These are phyloP conservation scores for Drechslerella stenobrocha DNA, from an alignment of 2,329 filamentous ascomycete genomes.

Conservation along the genomic window DNA sequence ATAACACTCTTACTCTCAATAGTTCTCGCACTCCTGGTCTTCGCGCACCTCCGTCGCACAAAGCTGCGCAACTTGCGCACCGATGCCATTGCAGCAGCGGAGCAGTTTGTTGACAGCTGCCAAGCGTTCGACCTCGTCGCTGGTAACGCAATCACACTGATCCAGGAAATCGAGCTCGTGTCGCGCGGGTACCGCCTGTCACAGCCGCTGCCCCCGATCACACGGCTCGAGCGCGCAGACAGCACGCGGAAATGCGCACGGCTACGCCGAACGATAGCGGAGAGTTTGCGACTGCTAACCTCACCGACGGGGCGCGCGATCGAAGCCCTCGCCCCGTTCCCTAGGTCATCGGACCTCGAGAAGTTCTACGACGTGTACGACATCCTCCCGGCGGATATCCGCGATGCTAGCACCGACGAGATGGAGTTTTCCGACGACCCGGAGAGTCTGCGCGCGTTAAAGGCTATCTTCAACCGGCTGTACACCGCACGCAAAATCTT, in stretches of 20 bases:
- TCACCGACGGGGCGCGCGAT: constrained; percentile 72
- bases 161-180: constrained; percentile 94
- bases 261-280: constrained; percentile 74
- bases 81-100: constrained; percentile 71
- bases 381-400: constrained; percentile 71
- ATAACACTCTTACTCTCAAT: constrained; percentile 59
- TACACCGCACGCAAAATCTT: constrained; percentile 81
- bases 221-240: constrained; percentile 79
- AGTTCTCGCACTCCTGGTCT: constrained; percentile 65
- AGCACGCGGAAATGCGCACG: constrained; percentile 78
- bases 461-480: constrained; percentile 77
- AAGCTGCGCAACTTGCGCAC: constrained; percentile 78
- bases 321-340: constrained; percentile 69
- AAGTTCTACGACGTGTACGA: constrained; percentile 92
- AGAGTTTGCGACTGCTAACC: constrained; percentile 70
- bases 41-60: constrained; percentile 74
- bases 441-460: constrained; percentile 77
- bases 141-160: constrained; percentile 74
- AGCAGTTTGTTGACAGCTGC: constrained; percentile 70
- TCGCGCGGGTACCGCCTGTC: constrained; percentile 89
- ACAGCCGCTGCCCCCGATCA: constrained; percentile 85
- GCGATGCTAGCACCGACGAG: constrained; percentile 69
- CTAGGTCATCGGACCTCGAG: constrained; percentile 79
- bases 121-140: constrained; percentile 79
- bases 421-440: constrained; percentile 70